phyloP scores from a whole-genome alignment of 371 early-diverging fungal species.

The Zancudomyces culisetae region DNA sequence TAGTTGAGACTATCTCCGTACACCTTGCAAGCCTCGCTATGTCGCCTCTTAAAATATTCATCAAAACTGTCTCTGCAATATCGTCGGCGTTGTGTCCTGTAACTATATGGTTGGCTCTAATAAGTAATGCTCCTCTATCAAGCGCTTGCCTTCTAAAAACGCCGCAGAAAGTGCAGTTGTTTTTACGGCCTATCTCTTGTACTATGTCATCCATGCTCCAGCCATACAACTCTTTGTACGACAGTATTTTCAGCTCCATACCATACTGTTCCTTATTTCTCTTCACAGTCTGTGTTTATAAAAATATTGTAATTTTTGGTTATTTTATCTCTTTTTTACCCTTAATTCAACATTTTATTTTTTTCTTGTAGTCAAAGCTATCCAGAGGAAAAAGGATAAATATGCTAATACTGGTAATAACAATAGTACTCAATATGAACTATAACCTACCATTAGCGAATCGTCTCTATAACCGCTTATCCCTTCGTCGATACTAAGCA shows the following conservation, averaged over 20 bases:
- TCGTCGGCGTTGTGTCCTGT: constrained; percentile 99
- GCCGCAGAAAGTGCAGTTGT: constrained; percentile 99
- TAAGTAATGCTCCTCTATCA: constrained; percentile 86
- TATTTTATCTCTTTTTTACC: not conserved
- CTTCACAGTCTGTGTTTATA: constrained; percentile 54
- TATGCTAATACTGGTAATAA: too few relatives aligned
- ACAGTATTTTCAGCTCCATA: constrained; percentile 84
- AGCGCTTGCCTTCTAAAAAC: constrained; percentile 97
- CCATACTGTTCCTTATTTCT: constrained; percentile 86
- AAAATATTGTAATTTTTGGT: not conserved
- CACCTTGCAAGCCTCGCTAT: constrained; percentile 83
- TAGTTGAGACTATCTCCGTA: constrained; percentile 77
- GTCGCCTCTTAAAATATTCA: constrained; percentile 98
- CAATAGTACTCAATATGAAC: too few relatives aligned
- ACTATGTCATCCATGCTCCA: constrained; percentile 99
- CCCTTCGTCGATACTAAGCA: constrained; percentile 98
- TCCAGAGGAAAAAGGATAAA: too few relatives aligned
- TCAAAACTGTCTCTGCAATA: constrained; percentile 97
- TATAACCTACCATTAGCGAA: constrained; percentile 49
- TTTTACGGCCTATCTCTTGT: constrained; percentile 81
- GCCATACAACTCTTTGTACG: constrained; percentile 90
- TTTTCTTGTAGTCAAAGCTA: too few relatives aligned
- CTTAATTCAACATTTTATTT: too few relatives aligned
- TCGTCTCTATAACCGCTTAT: constrained; percentile 98
- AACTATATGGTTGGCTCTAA: constrained; percentile 88